Conservation (phyloP, 176 grass and related monocot genomes). For the Musa beccarii region DNA sequence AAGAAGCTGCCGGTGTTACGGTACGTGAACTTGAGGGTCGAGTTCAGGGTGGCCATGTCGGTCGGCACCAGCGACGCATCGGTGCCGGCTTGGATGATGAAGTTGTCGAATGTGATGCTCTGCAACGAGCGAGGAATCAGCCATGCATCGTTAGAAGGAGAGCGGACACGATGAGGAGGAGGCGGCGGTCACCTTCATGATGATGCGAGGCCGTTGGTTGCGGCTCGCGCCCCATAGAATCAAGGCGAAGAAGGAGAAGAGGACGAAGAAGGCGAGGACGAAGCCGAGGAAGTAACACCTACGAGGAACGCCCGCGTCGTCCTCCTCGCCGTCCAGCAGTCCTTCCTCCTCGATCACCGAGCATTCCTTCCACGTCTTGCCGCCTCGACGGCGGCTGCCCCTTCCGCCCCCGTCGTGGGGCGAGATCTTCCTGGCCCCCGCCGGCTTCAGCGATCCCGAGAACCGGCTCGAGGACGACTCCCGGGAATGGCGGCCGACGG, state of each 20-base stretch:
- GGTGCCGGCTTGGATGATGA: conserved; percentile 90
- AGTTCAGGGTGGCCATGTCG: conserved; percentile 82
- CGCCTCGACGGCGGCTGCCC: background rate
- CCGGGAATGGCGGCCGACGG: conserved; percentile 50
- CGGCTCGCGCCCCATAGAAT: conserved; percentile 76
- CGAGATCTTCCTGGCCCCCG: background rate
- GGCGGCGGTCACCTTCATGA: conserved; percentile 37
- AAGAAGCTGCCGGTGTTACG: conserved; percentile 90
- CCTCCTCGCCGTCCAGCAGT: conserved; percentile 38
- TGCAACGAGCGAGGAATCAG: conserved; percentile 14
- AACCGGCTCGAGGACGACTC: conserved; percentile 62
- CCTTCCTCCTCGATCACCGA: conserved; percentile 68
- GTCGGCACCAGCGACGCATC: conserved; percentile 91
- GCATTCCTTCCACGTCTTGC: background rate
- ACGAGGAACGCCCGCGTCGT: conserved; percentile 32
- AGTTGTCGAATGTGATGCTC: conserved; percentile 69
- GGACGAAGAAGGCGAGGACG: conserved; percentile 35
- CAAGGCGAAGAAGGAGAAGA: conserved; percentile 90
- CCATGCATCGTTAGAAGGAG: background rate
- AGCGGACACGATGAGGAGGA: too few species aligned
- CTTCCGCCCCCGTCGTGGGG: conserved; percentile 26
- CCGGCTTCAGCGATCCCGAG: conserved; percentile 27
- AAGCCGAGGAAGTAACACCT: conserved; percentile 53
- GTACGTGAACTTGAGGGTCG: conserved; percentile 68
- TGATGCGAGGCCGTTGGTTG: conserved; percentile 56